phyloP scores from a whole-genome alignment of 306 rosid species.

The Sicyos baderoa region DNA sequence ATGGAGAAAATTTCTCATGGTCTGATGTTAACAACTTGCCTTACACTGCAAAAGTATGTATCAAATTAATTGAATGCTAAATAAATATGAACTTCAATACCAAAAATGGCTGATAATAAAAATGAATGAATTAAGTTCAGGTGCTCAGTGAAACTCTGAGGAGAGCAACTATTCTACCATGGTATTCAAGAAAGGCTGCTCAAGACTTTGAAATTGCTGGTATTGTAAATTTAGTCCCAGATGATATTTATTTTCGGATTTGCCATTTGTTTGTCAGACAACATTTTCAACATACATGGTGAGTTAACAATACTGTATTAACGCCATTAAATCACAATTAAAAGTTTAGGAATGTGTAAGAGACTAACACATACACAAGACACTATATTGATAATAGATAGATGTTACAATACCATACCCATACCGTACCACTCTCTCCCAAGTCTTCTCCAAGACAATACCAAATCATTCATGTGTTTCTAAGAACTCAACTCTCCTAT shows the following conservation, averaged over 20 bases:
- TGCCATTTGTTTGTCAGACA: neutral
- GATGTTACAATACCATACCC: no score
- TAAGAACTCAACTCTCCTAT: no score
- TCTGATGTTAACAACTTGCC: conserved; percentile 68
- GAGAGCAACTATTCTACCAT: conserved; percentile 73
- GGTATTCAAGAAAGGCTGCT: conserved; percentile 82
- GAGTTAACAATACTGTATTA: neutral
- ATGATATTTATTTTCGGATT: neutral
- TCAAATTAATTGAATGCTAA: neutral
- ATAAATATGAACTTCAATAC: conserved; percentile 1
- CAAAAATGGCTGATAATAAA: neutral
- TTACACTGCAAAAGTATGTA: conserved; percentile 55
- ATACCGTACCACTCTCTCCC: no score
- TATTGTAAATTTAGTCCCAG: neutral
- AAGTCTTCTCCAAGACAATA: no score
- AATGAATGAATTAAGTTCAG: conserved; percentile 27
- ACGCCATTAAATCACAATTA: neutral
- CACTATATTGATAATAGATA: no score
- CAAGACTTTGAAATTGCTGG: conserved; percentile 80
- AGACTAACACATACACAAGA: no score
- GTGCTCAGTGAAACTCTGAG: conserved; percentile 74
- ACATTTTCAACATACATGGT: neutral
- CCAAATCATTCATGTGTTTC: no score
- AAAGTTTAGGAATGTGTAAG: neutral
- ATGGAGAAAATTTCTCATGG: conserved; percentile 59